phyloP scores from a whole-genome alignment of 2,329 filamentous ascomycete species.

The Shiraia sp. region DNA sequence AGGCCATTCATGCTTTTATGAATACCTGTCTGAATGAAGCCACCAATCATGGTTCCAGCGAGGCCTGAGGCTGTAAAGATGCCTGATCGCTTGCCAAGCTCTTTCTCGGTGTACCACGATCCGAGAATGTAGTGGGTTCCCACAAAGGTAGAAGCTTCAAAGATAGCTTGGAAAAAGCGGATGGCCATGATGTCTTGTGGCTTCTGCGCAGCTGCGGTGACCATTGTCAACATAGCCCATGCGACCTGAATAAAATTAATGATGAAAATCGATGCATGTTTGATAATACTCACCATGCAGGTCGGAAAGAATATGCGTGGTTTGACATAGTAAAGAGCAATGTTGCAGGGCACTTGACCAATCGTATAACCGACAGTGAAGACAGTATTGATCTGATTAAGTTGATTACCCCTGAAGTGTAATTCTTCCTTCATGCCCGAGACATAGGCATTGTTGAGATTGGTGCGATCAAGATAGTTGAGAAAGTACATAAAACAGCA shows the following conservation, averaged over 20 bases:
- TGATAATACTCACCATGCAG: slow-evolving; percentile 57
- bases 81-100: slow-evolving; percentile 64
- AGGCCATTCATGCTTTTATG: slow-evolving; percentile 51
- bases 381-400: slow-evolving; percentile 52
- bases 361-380: slow-evolving; percentile 51
- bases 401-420: slow-evolving; percentile 44
- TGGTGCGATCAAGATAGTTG: slow-evolving; percentile 44
- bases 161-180: slow-evolving; percentile 58
- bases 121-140: slow-evolving; percentile 64
- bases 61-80: slow-evolving; percentile 65
- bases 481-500: slow-evolving; percentile 58
- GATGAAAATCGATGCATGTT: background rate
- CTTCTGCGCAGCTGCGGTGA: slow-evolving; percentile 57
- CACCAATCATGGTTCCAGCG: slow-evolving; percentile 64
- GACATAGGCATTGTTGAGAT: slow-evolving; percentile 50
- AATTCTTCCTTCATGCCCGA: slow-evolving; percentile 50
- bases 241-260: slow-evolving; percentile 35
- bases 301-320: slow-evolving; percentile 66
- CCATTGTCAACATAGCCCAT: slow-evolving; percentile 68
- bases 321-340: slow-evolving; percentile 63
- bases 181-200: slow-evolving; percentile 64
- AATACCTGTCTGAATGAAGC: slow-evolving; percentile 63
- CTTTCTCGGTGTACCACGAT: slow-evolving; percentile 64
- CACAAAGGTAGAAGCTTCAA: slow-evolving; percentile 61
- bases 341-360: slow-evolving; percentile 54